Conservation (phyloP, 2,329 filamentous ascomycete species). For the Fusarium pseudograminearum region DNA sequence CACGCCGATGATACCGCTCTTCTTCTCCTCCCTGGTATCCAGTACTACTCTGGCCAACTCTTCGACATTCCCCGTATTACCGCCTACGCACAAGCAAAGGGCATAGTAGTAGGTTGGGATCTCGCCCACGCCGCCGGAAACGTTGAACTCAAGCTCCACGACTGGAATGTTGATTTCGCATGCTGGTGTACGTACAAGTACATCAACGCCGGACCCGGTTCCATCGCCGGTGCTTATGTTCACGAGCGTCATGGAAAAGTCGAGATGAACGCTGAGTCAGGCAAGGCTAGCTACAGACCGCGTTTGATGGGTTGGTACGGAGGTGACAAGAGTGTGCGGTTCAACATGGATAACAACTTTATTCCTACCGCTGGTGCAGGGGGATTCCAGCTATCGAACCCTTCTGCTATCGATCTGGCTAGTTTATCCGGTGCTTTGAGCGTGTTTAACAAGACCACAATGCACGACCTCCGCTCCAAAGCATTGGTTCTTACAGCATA, state of each 20-base stretch:
- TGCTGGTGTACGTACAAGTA: constrained; percentile 97
- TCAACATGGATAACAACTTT: constrained; percentile 87
- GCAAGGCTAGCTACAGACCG: constrained; percentile 64
- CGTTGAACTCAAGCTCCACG: constrained; percentile 81
- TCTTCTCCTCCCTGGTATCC: constrained; percentile 85
- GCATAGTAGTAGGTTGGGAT: constrained; percentile 86
- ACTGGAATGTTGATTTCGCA: constrained; percentile 93
- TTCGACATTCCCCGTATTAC: constrained; percentile 88
- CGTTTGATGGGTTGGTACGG: constrained; percentile 90
- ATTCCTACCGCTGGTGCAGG: constrained; percentile 80
- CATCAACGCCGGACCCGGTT: constrained; percentile 85
- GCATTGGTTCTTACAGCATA: constrained; percentile 81
- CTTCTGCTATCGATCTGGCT: constrained; percentile 80
- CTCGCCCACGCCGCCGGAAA: constrained; percentile 89
- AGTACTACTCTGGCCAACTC: constrained; percentile 92
- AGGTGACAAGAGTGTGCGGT: constrained; percentile 78
- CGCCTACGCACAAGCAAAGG: constrained; percentile 75
- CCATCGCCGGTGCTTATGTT: constrained; percentile 84
- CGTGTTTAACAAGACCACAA: constrained; percentile 78
- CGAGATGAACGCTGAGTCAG: constrained; percentile 53
- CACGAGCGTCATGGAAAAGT: constrained; percentile 78
- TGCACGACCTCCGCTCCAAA: constrained; percentile 76
- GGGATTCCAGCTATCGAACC: constrained; percentile 89
- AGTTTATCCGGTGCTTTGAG: constrained; percentile 79
- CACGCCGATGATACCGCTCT: constrained; percentile 80